These are phyloP conservation scores for Agaricus subrufescens DNA, from an alignment of 768 basidiomycete genomes.

Conservation along the genomic window DNA sequence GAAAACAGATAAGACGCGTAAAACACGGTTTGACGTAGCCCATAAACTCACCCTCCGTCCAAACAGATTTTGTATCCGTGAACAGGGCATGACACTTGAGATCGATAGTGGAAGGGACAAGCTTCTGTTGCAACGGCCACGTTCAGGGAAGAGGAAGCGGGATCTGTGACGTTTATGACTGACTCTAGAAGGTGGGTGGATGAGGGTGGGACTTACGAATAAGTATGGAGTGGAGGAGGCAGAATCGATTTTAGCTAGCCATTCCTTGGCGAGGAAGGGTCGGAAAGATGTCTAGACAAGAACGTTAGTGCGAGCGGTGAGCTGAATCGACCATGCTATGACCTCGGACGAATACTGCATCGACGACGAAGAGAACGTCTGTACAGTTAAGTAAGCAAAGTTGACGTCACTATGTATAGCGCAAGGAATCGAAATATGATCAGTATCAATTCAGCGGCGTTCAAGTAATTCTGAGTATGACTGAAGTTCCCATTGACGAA, in stretches of 20 bases:
- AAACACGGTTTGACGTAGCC: slow-evolving; percentile 7
- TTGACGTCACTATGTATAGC: no score
- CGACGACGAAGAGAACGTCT: not conserved
- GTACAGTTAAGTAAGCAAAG: not conserved
- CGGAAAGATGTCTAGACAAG: slow-evolving; percentile 49
- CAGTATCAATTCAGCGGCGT: no score
- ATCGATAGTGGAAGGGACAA: slow-evolving; percentile 49
- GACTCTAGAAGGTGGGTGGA: not conserved
- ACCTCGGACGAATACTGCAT: slow-evolving; percentile 7
- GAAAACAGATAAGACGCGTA: slow-evolving; percentile 7
- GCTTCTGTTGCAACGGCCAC: slow-evolving; percentile 47
- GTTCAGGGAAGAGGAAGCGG: not conserved
- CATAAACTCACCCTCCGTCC: slow-evolving; percentile 59
- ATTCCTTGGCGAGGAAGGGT: slow-evolving; percentile 59
- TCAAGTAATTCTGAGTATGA: no score
- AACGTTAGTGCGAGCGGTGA: not conserved
- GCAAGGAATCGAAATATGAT: no score
- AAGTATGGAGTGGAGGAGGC: slow-evolving; percentile 63
- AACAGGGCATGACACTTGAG: slow-evolving; percentile 56
- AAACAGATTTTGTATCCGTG: slow-evolving; percentile 72
- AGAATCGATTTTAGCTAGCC: slow-evolving; percentile 65
- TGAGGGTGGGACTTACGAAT: slow-evolving; percentile 46
- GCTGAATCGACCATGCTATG: not conserved
- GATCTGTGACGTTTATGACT: slow-evolving; percentile 5
- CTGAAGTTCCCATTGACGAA: no score